Percentiles rank a stretch among this genome's conserved stretches.
These are phyloP conservation scores for Flaveria linearis DNA, from an alignment of 129 eudicot species.

Conservation along the genomic window DNA sequence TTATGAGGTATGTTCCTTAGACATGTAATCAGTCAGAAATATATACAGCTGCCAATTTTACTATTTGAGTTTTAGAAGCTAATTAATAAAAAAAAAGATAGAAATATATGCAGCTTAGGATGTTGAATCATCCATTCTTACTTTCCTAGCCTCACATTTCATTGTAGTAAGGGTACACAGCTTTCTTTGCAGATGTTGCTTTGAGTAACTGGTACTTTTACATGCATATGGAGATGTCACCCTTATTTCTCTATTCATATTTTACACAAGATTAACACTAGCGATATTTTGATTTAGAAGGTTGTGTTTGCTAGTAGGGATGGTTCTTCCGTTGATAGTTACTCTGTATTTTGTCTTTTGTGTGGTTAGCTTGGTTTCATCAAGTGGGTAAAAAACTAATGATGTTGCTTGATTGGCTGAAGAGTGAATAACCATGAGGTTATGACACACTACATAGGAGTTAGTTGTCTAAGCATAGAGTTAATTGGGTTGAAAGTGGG, in stretches of 20 bases:
- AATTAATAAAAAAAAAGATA: background rate
- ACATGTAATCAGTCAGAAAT: slow-evolving; percentile 12
- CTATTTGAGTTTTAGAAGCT: background rate
- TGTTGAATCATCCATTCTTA: slow-evolving; percentile 20
- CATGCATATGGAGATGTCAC: background rate
- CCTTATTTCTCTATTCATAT: background rate
- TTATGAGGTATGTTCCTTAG: slow-evolving; percentile 69
- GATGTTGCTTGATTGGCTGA: background rate
- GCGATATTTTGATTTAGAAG: background rate
- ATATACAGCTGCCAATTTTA: slow-evolving; percentile 52
- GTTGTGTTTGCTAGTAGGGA: background rate
- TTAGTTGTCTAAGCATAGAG: background rate
- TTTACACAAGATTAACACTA: background rate
- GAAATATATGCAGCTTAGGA: background rate
- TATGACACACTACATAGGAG: background rate
- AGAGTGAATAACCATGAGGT: background rate
- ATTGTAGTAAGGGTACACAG: slow-evolving; percentile 20
- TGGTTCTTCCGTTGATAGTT: background rate
- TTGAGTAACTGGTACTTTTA: slow-evolving; percentile 1
- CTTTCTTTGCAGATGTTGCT: slow-evolving; percentile 49
- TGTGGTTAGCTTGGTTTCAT: background rate
- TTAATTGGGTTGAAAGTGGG: background rate
- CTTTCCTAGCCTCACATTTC: slow-evolving; percentile 50
- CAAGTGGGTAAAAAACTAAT: background rate
- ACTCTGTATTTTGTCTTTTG: background rate